These are phyloP conservation scores for Hypoxylon rubiginosum DNA, from an alignment of 2,329 filamentous ascomycete genomes.

Conservation along the genomic window DNA sequence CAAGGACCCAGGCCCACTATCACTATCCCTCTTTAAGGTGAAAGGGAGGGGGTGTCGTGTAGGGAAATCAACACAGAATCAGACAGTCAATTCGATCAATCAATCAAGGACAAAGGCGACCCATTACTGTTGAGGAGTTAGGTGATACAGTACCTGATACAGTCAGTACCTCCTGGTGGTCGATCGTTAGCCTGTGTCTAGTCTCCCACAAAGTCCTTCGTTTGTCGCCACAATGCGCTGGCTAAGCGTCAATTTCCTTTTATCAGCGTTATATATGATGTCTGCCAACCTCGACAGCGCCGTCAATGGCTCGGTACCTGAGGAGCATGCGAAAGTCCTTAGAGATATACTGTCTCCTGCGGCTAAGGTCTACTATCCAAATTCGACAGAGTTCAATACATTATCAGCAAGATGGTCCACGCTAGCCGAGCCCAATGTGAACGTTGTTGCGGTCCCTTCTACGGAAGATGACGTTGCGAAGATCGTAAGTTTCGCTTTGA, in stretches of 20 bases:
- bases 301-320: background rate
- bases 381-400: constrained; percentile 48
- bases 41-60: no score
- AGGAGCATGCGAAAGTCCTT: background rate
- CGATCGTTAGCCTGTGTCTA: background rate
- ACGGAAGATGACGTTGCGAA: constrained; percentile 55
- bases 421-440: constrained; percentile 50
- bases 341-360: background rate
- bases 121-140: no score
- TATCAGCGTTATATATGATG: constrained; percentile 1
- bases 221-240: constrained; percentile 14
- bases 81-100: no score
- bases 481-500: constrained; percentile 50
- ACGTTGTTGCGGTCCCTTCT: constrained; percentile 54
- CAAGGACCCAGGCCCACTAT: no score
- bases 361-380: constrained; percentile 47
- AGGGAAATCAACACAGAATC: no score
- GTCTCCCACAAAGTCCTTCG: background rate
- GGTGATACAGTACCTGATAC: no score
- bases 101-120: no score
- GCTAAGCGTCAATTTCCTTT: constrained; percentile 11
- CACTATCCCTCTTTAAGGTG: no score
- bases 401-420: constrained; percentile 52
- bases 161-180: background rate
- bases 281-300: background rate